Percentiles rank a stretch among this genome's conserved stretches.
Conservation (phyloP, 1,284 basidiomycete species). For the Tilletia caries region DNA sequence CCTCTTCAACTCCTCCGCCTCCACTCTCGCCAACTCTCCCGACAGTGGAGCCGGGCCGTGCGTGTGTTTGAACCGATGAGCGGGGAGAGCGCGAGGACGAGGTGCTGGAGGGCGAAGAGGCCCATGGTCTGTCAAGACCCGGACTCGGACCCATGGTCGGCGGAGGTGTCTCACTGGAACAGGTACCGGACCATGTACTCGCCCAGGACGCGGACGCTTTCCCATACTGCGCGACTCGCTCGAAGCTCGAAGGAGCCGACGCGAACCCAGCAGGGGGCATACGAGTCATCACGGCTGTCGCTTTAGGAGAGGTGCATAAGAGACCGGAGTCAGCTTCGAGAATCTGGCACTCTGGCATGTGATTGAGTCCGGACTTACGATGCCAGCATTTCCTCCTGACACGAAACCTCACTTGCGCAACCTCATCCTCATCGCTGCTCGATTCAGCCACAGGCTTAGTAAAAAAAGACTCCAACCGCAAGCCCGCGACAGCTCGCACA, state of each 20-base stretch:
- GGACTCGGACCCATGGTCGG: conserved; percentile 10
- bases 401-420: conserved; percentile 55
- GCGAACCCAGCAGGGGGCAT: conserved; percentile 85
- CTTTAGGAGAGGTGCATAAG: no score
- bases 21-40: conserved; percentile 31
- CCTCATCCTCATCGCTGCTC: neutral
- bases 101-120: conserved; percentile 30
- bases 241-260: conserved; percentile 87
- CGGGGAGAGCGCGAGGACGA: conserved; percentile 27
- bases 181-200: conserved; percentile 68
- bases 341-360: no score
- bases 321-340: neutral
- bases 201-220: conserved; percentile 62
- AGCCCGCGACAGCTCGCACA: conserved; percentile 75
- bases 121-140: conserved; percentile 55
- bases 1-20: conserved; percentile 26
- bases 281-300: conserved; percentile 76
- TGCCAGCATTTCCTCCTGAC: conserved; percentile 70
- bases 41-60: conserved; percentile 51
- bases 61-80: conserved; percentile 36
- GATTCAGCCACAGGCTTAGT: neutral
- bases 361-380: neutral
- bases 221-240: conserved; percentile 61
- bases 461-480: conserved; percentile 59
- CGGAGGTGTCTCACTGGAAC: conserved; percentile 34